Conservation (phyloP, 2,329 filamentous ascomycete species). For the Diaporthe longicolla region DNA sequence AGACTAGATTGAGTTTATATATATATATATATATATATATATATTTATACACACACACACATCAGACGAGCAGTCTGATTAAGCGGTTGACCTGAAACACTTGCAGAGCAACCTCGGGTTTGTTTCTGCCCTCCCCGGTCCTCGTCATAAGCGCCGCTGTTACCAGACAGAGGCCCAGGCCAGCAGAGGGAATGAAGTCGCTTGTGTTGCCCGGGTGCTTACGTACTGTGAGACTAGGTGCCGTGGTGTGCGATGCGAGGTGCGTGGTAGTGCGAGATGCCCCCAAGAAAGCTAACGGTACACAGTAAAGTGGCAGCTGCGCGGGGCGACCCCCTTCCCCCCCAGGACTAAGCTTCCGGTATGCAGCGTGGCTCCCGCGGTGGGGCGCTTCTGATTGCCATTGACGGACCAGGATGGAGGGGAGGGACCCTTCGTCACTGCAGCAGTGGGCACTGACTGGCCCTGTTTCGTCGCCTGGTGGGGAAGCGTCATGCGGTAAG, state of each 20-base stretch:
- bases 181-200: conserved; percentile 1
- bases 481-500: conserved; percentile 26
- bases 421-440: conserved; percentile 5
- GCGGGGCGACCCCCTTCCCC: too few species aligned
- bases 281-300: too few species aligned
- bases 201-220: conserved; percentile 3
- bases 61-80: neutral
- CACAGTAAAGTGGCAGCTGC: neutral
- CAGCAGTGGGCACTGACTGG: conserved; percentile 12
- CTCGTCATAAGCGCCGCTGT: neutral
- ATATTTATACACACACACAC: neutral
- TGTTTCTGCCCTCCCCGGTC: neutral
- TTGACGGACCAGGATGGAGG: conserved; percentile 7
- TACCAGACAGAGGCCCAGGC: neutral
- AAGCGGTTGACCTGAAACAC: neutral
- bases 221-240: neutral
- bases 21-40: neutral
- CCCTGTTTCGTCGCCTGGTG: conserved; percentile 25
- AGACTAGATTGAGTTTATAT: neutral
- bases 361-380: conserved; percentile 26
- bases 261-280: neutral
- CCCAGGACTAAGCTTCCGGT: conserved; percentile 21
- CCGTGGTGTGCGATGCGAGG: neutral
- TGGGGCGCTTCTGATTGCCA: conserved; percentile 32
- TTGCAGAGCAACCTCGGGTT: neutral